A percentile compares a stretch with the other conserved stretches of the same genome.
Evolutionary conservation across 2,329 filamentous ascomycete genomes (phyloP).

Genomic region (Phoma sp.): DNA sequence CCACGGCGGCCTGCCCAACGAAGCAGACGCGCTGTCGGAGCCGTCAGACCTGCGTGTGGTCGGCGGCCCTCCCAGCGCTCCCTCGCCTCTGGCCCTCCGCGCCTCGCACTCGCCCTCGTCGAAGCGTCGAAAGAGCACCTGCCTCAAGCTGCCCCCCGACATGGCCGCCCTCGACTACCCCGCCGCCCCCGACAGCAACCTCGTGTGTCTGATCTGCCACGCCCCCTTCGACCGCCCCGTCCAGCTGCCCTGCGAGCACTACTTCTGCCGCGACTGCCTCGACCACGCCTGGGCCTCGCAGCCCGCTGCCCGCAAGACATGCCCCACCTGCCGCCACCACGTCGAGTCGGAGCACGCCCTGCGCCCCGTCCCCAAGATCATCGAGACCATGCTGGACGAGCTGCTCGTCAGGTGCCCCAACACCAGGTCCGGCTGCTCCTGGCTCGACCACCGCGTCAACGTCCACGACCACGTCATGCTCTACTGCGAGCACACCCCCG

Average conservation of each 20-base stretch:
- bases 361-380: constrained; percentile 58
- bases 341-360: constrained; percentile 40
- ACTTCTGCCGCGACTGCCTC: constrained; percentile 67
- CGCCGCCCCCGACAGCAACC: constrained; percentile 62
- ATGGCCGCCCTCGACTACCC: constrained; percentile 65
- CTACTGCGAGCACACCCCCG: constrained; percentile 63
- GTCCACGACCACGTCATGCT: constrained; percentile 65
- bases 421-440: constrained; percentile 59
- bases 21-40: constrained; percentile 21
- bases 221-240: constrained; percentile 66
- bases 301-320: constrained; percentile 48
- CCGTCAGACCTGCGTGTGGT: constrained; percentile 41
- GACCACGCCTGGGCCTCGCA: constrained; percentile 48
- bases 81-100: constrained; percentile 48
- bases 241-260: constrained; percentile 66
- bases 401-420: constrained; percentile 66
- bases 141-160: constrained; percentile 55
- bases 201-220: constrained; percentile 70
- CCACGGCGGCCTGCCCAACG: constrained; percentile 34
- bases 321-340: constrained; percentile 64
- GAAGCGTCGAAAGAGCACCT: constrained; percentile 44
- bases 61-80: constrained; percentile 47
- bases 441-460: constrained; percentile 61
- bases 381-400: constrained; percentile 68
- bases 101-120: constrained; percentile 48